Evolutionary conservation across 2,329 filamentous ascomycete genomes (phyloP).

Genomic region (Fusarium abutilonis): DNA sequence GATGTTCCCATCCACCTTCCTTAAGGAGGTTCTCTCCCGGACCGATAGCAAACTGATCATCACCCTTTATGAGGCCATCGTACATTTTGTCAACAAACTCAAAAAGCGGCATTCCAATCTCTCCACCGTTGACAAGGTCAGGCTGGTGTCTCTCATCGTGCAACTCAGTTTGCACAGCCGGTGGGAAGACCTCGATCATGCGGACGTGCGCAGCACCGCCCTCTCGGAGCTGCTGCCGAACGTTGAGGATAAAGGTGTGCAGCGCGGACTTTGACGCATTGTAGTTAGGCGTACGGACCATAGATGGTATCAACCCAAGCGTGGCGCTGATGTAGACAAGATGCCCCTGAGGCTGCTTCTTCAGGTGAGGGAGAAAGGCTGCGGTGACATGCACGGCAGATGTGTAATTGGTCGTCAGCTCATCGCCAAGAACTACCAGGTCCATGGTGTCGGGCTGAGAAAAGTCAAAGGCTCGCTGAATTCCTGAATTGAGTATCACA

Average conservation of each 20-base stretch:
- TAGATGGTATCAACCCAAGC: conserved; percentile 33
- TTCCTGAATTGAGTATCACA: conserved; percentile 66
- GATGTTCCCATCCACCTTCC: conserved; percentile 42
- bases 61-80: conserved; percentile 33
- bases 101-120: conserved; percentile 52
- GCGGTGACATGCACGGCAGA: conserved; percentile 43
- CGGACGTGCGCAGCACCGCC: conserved; percentile 20
- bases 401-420: conserved; percentile 45
- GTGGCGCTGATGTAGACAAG: conserved; percentile 43
- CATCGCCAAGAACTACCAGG: conserved; percentile 43
- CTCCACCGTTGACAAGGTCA: conserved; percentile 40
- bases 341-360: conserved; percentile 22
- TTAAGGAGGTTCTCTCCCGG: conserved; percentile 34
- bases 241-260: conserved; percentile 42
- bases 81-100: conserved; percentile 55
- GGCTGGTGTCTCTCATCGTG: conserved; percentile 44
- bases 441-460: conserved; percentile 40
- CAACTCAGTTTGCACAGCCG: conserved; percentile 46
- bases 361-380: conserved; percentile 44
- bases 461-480: conserved; percentile 57
- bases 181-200: conserved; percentile 46
- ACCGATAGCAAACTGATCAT: conserved; percentile 43
- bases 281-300: conserved; percentile 44
- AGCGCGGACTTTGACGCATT: conserved; percentile 45
- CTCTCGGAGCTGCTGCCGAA: conserved; percentile 37